Conservation (phyloP, 345 rosid genomes). For the Camelina sativa region DNA sequence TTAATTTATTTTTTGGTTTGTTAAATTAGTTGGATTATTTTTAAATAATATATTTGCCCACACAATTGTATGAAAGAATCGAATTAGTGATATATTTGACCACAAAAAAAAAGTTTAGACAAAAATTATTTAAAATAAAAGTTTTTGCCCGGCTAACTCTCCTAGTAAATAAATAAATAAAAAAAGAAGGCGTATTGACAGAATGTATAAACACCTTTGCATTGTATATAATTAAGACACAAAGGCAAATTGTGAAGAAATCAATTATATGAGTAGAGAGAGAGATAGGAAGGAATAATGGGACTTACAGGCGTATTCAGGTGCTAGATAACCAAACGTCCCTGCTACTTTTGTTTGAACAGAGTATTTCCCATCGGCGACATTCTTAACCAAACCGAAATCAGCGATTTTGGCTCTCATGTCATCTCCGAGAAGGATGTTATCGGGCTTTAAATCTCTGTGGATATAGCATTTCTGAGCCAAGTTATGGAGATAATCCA, state of each 20-base stretch:
- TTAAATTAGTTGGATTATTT: too few relatives aligned
- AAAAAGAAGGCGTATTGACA: too few relatives aligned
- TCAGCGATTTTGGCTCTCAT: slow-evolving; percentile 94
- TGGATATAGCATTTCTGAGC: slow-evolving; percentile 88
- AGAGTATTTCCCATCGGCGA: slow-evolving; percentile 81
- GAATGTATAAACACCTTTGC: too few relatives aligned
- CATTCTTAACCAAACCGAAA: slow-evolving; percentile 83
- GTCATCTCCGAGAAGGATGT: slow-evolving; percentile 85
- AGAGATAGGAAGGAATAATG: neutral
- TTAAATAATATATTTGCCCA: too few relatives aligned
- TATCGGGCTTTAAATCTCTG: slow-evolving; percentile 82
- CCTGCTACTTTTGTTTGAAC: slow-evolving; percentile 81
- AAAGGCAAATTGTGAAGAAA: neutral
- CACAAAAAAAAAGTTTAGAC: too few relatives aligned
- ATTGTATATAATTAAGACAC: too few relatives aligned
- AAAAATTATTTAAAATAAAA: too few relatives aligned
- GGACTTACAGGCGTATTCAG: slow-evolving; percentile 79
- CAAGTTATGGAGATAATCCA: slow-evolving; percentile 80
- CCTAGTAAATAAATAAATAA: too few relatives aligned
- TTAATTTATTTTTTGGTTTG: too few relatives aligned
- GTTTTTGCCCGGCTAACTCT: too few relatives aligned
- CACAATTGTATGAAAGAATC: too few relatives aligned
- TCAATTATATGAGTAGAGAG: neutral
- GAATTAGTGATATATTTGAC: too few relatives aligned
- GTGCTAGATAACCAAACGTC: slow-evolving; percentile 90